Conservation (phyloP, 768 basidiomycete genomes). For the Ephemerocybe angulata region DNA sequence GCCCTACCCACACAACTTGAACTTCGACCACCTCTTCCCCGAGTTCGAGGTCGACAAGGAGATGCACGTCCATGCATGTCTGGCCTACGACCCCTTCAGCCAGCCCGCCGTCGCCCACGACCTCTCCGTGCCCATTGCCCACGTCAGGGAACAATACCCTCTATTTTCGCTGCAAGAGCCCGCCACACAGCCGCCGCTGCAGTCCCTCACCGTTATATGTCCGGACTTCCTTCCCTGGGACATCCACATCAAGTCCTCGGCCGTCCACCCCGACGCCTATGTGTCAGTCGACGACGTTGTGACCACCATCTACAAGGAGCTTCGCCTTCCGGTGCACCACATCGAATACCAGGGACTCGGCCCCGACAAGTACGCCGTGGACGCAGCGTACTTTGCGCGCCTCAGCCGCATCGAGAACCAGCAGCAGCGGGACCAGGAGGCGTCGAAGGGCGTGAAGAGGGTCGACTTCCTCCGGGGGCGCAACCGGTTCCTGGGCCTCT, state of each 20-base stretch:
- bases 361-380: conserved; percentile 33
- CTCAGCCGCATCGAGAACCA: conserved; percentile 31
- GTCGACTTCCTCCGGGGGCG: conserved; percentile 51
- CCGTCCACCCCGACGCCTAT: conserved; percentile 23
- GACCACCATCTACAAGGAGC: conserved; percentile 39
- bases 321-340: conserved; percentile 42
- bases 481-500: conserved; percentile 47
- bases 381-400: conserved; percentile 44
- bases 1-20: conserved; percentile 24
- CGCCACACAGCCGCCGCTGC: conserved; percentile 41
- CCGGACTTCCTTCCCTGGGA: conserved; percentile 25
- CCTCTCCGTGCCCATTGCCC: conserved; percentile 30
- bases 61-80: conserved; percentile 40
- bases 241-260: conserved; percentile 30
- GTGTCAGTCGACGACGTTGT: conserved; percentile 51
- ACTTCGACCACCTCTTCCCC: conserved; percentile 20
- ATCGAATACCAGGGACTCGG: conserved; percentile 40
- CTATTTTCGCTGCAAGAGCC: conserved; percentile 35
- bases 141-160: conserved; percentile 20
- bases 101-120: conserved; percentile 37
- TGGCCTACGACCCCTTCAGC: conserved; percentile 34
- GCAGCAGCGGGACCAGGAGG: conserved; percentile 32
- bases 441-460: conserved; percentile 48
- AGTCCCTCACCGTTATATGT: conserved; percentile 30
- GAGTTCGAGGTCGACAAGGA: conserved; percentile 20